These are phyloP conservation scores for Tetradesmus lagerheimii DNA, from an alignment of 139 green algal genomes.

Conservation along the genomic window DNA sequence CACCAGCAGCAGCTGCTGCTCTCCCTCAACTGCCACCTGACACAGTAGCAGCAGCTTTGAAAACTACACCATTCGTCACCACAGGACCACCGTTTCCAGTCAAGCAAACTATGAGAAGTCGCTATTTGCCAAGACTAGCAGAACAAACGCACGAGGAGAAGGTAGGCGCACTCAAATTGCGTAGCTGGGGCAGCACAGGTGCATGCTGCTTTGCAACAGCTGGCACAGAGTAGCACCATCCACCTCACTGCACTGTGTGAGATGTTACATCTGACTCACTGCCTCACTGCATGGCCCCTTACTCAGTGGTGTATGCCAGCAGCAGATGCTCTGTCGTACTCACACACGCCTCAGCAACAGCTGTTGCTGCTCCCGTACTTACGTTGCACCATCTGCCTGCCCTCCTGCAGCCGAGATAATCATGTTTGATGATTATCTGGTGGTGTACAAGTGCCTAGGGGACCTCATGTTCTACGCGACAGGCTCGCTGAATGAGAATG, in stretches of 20 bases:
- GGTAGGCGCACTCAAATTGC: slow-evolving; percentile 61
- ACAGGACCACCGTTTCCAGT: slow-evolving; percentile 81
- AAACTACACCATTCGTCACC: neutral
- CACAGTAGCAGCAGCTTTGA: neutral
- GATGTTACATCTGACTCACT: too few species aligned
- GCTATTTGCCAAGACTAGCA: slow-evolving; percentile 93
- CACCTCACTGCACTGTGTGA: too few species aligned
- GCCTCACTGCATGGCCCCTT: neutral
- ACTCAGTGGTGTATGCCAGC: too few species aligned
- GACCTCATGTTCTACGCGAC: slow-evolving; percentile 99
- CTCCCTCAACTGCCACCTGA: neutral
- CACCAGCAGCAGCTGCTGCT: neutral
- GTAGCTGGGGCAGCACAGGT: neutral
- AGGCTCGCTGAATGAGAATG: slow-evolving; percentile 94
- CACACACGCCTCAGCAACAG: too few species aligned
- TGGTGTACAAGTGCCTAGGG: slow-evolving; percentile 96
- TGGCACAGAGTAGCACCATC: neutral
- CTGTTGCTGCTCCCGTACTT: neutral
- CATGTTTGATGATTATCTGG: slow-evolving; percentile 96
- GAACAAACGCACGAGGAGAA: slow-evolving; percentile 94
- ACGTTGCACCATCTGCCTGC: neutral
- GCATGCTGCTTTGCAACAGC: neutral
- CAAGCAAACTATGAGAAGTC: slow-evolving; percentile 96
- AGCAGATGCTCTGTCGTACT: too few species aligned
- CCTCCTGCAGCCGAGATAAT: slow-evolving; percentile 92